These are phyloP conservation scores for Luzula sylvatica DNA, from an alignment of 176 grass and related monocot species.

Conservation along the genomic window DNA sequence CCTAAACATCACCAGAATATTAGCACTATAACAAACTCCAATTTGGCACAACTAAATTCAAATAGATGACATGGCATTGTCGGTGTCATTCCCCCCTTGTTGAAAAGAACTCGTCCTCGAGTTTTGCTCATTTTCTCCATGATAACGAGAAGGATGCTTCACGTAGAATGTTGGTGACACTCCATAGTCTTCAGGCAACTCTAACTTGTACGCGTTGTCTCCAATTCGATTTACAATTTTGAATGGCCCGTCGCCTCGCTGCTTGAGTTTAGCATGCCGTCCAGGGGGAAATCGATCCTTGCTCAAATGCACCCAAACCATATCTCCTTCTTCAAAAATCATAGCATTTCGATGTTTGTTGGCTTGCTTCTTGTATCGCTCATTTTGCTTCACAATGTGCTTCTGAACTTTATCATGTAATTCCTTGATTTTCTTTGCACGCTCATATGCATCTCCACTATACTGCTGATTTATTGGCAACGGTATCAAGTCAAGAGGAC, in stretches of 20 bases:
- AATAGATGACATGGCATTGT: too few relatives aligned
- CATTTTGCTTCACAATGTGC: background rate
- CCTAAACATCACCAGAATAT: too few relatives aligned
- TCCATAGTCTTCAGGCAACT: too few relatives aligned
- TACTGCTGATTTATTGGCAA: background rate
- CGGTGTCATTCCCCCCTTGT: too few relatives aligned
- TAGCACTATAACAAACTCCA: too few relatives aligned
- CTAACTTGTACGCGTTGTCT: too few relatives aligned
- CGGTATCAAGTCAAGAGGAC: background rate
- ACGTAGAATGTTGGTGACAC: background rate
- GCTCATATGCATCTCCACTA: constrained; percentile 1
- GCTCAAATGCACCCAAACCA: background rate
- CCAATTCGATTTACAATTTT: too few relatives aligned
- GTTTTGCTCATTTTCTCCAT: background rate
- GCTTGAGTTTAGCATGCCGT: background rate
- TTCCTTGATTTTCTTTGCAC: background rate
- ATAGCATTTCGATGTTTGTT: background rate
- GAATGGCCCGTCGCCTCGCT: background rate
- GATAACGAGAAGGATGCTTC: background rate
- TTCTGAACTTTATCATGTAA: background rate
- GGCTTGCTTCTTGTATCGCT: background rate
- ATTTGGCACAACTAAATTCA: too few relatives aligned
- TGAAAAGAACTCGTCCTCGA: background rate
- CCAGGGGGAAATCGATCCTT: background rate
- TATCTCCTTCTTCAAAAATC: background rate